Evolutionary conservation across 2,329 filamentous ascomycete genomes (phyloP), one percentile per base, ranked within the genome.

Genomic region (Pestalotiopsis sp.): DNA sequence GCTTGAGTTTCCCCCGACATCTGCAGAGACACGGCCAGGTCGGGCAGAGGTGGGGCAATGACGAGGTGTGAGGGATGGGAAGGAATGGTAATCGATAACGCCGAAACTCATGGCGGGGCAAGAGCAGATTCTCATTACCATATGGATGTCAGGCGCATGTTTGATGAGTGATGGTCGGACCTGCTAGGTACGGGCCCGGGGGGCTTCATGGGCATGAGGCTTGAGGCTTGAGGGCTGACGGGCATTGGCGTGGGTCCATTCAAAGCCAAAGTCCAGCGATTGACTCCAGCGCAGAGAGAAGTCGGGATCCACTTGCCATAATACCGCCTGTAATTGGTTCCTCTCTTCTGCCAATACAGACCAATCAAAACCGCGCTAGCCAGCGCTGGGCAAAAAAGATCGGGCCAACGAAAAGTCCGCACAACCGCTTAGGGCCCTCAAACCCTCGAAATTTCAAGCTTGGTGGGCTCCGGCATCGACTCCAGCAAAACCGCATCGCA

Each of bases 361-460:
- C 58, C 58, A 61, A 61, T 61, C 58, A 61, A 35, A 35, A 11
- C 13, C 24, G 24, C 38, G 56, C 56, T 24, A 35, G 17, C 14
- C 26, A 1, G 58, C 26, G 26, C 30, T 3, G 13, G 13, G 17
- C 14, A 39, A 24, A 26, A 14, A 20, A 22, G n/a, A 17, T 26
- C 63, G 63, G 63, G 24, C 55, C 26, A 57, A 56, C 52, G 35
- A 56, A 57, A 22, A 20, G 48, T 40, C 63, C n/a, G 48, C 38
- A 24, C 48, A 17, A 64, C 63, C 66, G 66, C 66, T 68, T 68
- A 68, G 66, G 66, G 66, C 58, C 64, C 58, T 65, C 30, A 64
- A 64, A 68, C 66, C 66, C 66, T 68, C 66, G 58, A 63, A 63
- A 63, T 63, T 63, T 63, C 60, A 10, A 52, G 60, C 60, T 63